Evolutionary conservation across 108 stramenopile genomes (phyloP).

Genomic region (Nitzschia putrida): DNA sequence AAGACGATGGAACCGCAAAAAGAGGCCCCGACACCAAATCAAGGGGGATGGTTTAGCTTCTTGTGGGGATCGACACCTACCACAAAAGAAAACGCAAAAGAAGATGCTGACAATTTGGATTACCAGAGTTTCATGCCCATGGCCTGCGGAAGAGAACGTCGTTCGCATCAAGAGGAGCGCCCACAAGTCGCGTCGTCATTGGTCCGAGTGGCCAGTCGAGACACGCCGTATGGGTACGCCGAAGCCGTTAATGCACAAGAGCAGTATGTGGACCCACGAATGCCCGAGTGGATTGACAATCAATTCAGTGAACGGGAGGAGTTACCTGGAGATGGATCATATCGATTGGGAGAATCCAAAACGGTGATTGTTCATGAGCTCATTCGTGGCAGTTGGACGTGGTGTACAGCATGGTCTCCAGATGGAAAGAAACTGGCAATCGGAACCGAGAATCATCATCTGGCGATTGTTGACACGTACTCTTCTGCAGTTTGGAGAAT

Average conservation of each 20-base stretch:
- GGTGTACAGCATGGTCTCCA: slow-evolving; percentile 74
- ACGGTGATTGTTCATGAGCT: slow-evolving; percentile 58
- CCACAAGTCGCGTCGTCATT: slow-evolving; percentile 2
- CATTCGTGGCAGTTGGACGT: slow-evolving; percentile 54
- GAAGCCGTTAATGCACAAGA: slow-evolving; percentile 16
- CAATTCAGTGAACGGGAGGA: slow-evolving; percentile 21
- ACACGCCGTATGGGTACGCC: background rate
- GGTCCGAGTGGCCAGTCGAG: slow-evolving; percentile 3
- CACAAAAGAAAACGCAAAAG: background rate
- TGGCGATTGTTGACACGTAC: slow-evolving; percentile 60
- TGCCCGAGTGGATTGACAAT: slow-evolving; percentile 47
- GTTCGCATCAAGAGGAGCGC: background rate
- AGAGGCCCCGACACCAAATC: slow-evolving; percentile 13
- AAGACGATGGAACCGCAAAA: slow-evolving; percentile 20
- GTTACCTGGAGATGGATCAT: slow-evolving; percentile 31
- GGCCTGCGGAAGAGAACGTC: slow-evolving; percentile 11
- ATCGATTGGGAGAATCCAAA: slow-evolving; percentile 40
- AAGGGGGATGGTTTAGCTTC: slow-evolving; percentile 24
- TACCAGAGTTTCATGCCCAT: slow-evolving; percentile 11
- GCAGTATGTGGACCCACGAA: slow-evolving; percentile 21
- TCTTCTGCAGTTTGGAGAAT: slow-evolving; percentile 62
- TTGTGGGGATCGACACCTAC: slow-evolving; percentile 9
- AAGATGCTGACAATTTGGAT: background rate
- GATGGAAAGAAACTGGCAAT: slow-evolving; percentile 66
- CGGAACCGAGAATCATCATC: slow-evolving; percentile 71